These are phyloP conservation scores for Daldinia decipiens DNA, from an alignment of 495 filamentous ascomycete species.

Conservation along the genomic window DNA sequence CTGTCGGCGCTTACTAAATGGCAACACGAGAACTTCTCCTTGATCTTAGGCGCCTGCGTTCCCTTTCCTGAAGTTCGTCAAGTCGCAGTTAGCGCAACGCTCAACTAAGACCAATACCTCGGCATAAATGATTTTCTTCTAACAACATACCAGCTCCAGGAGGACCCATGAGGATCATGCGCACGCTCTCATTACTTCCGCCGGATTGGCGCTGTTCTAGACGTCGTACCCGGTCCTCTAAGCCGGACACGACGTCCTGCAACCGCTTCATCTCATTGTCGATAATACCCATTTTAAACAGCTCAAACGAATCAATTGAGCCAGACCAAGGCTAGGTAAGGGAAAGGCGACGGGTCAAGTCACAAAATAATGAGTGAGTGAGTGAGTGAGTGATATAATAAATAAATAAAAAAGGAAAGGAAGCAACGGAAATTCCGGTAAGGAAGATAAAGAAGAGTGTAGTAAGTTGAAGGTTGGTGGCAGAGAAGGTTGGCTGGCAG, in stretches of 20 bases:
- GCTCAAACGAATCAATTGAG: conserved; percentile 46
- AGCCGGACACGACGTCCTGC: conserved; percentile 78
- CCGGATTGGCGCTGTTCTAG: conserved; percentile 72
- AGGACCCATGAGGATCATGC: conserved; percentile 98
- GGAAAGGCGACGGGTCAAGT: conserved; percentile 20
- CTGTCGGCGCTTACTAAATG: conserved; percentile 78
- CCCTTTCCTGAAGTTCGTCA: conserved; percentile 80
- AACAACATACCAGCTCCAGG: conserved; percentile 87
- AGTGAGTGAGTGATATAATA: conserved; percentile 14
- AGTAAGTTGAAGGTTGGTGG: conserved; percentile 32
- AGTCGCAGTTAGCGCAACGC: conserved; percentile 46
- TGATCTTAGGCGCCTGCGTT: conserved; percentile 96
- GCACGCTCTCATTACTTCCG: conserved; percentile 69
- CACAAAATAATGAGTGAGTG: conserved; percentile 10
- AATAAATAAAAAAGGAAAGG: conserved; percentile 36
- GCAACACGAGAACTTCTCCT: conserved; percentile 95
- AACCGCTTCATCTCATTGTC: conserved; percentile 81
- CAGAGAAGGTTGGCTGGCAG: conserved; percentile 9
- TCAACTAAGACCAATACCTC: conserved; percentile 3
- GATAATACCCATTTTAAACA: conserved; percentile 80
- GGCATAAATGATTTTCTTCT: conserved; percentile 6
- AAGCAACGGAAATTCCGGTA: conserved; percentile 15
- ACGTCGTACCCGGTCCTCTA: conserved; percentile 83
- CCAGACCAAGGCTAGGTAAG: conserved; percentile 51
- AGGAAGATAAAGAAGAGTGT: conserved; percentile 28